phyloP scores from a whole-genome alignment of 1,284 basidiomycete genomes.

The Gymnopus androsaceus region DNA sequence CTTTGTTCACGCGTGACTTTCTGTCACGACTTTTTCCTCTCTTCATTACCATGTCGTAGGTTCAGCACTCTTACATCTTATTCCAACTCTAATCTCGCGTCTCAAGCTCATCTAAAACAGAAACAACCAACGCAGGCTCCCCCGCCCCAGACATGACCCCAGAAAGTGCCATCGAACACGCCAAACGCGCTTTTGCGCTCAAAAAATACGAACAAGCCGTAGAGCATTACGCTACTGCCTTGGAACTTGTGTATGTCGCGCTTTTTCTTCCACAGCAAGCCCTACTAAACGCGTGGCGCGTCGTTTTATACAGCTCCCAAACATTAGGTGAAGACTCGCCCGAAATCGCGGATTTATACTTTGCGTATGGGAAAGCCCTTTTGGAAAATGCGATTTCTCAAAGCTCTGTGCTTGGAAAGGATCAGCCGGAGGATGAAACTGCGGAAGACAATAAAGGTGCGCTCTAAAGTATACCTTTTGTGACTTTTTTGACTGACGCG shows the following conservation, averaged over 20 bases:
- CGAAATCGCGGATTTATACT: conserved; percentile 81
- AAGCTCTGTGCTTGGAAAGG: conserved; percentile 82
- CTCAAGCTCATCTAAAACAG: conserved; percentile 15
- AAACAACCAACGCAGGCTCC: conserved; percentile 18
- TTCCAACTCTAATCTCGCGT: not conserved
- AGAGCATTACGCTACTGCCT: conserved; percentile 80
- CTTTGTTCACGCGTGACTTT: not conserved
- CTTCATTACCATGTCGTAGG: conserved; percentile 3
- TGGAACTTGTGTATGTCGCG: conserved; percentile 74
- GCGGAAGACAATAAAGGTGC: conserved; percentile 50
- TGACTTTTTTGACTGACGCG: not conserved
- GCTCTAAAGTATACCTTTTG: conserved; percentile 19
- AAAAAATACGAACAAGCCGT: conserved; percentile 86
- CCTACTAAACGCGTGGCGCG: conserved; percentile 11
- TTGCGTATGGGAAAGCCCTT: conserved; percentile 84
- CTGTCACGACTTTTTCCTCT: not conserved
- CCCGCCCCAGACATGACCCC: conserved; percentile 34
- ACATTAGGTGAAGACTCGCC: conserved; percentile 74
- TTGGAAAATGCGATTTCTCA: conserved; percentile 86
- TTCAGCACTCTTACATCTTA: not conserved
- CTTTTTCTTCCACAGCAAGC: conserved; percentile 26
- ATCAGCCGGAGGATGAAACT: conserved; percentile 59
- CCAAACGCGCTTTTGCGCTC: conserved; percentile 85
- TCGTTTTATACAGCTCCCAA: conserved; percentile 54
- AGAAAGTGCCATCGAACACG: conserved; percentile 67